These are phyloP conservation scores for Diaporthe capsici DNA, from an alignment of 2,329 filamentous ascomycete species.

Conservation along the genomic window DNA sequence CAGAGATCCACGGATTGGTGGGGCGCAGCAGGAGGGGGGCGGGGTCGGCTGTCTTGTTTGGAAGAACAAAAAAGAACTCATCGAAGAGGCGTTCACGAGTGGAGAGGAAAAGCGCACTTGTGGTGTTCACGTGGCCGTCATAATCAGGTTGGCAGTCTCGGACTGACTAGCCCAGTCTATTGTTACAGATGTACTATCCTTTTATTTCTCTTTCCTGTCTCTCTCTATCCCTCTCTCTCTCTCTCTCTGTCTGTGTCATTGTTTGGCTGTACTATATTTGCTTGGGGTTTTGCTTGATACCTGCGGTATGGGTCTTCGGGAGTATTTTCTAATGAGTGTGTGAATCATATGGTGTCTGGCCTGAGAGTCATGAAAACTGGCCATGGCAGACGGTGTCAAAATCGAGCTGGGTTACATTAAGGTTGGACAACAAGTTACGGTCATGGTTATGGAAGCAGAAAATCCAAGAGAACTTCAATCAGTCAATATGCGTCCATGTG, in stretches of 20 bases:
- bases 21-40: slow-evolving; percentile 24
- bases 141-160: slow-evolving; percentile 29
- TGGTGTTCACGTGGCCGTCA: slow-evolving; percentile 24
- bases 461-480: slow-evolving; percentile 10
- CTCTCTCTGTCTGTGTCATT: slow-evolving; percentile 1
- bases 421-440: slow-evolving; percentile 12
- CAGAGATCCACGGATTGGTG: slow-evolving; percentile 22
- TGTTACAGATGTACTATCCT: slow-evolving; percentile 30
- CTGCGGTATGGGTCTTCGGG: slow-evolving; percentile 16
- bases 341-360: slow-evolving; percentile 9
- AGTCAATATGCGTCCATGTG: background rate
- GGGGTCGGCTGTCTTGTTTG: slow-evolving; percentile 26
- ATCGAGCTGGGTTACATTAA: slow-evolving; percentile 19
- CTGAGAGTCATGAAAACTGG: background rate
- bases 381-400: slow-evolving; percentile 20
- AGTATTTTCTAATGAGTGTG: slow-evolving; percentile 31
- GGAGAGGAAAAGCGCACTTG: slow-evolving; percentile 17
- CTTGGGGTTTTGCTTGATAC: slow-evolving; percentile 26
- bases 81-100: slow-evolving; percentile 31
- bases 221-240: background rate
- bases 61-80: slow-evolving; percentile 31
- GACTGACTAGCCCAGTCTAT: slow-evolving; percentile 6
- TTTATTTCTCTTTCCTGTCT: background rate
- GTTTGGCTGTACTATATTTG: slow-evolving; percentile 19
- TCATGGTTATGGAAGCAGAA: background rate